These are phyloP conservation scores for Talaromyces wortmannii DNA, from an alignment of 495 filamentous ascomycete species.

Conservation along the genomic window DNA sequence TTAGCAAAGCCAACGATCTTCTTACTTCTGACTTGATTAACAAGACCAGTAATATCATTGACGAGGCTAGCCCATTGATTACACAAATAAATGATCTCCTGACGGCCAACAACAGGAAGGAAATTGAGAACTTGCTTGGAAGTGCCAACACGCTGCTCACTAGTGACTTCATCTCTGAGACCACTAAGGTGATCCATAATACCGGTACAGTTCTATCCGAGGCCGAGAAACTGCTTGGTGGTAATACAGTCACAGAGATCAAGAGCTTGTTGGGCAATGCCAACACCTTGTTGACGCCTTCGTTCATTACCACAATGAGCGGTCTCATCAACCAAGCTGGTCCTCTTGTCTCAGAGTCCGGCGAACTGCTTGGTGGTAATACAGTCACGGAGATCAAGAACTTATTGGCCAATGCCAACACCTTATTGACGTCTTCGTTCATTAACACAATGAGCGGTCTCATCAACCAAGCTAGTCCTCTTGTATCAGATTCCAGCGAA, in stretches of 20 bases:
- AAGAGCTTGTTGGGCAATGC: conserved; percentile 29
- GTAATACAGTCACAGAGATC: conserved; percentile 22
- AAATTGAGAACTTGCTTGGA: conserved; percentile 26
- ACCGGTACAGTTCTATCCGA: conserved; percentile 10
- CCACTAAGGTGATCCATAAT: conserved; percentile 24
- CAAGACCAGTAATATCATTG: conserved; percentile 29
- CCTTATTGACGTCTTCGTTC: conserved; percentile 29
- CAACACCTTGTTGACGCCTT: conserved; percentile 23
- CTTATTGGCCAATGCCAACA: conserved; percentile 28
- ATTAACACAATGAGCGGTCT: conserved; percentile 23
- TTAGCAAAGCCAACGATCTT: conserved; percentile 29
- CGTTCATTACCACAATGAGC: conserved; percentile 26
- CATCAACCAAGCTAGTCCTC: conserved; percentile 19
- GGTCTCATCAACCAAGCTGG: conserved; percentile 20
- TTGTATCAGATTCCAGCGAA: conserved; percentile 6
- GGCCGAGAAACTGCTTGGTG: conserved; percentile 23
- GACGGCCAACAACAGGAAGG: conserved; percentile 21
- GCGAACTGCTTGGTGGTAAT: conserved; percentile 21
- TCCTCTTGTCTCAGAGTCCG: conserved; percentile 8
- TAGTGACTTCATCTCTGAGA: conserved; percentile 24
- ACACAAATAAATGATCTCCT: conserved; percentile 32
- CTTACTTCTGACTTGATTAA: conserved; percentile 29
- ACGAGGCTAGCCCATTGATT: conserved; percentile 27
- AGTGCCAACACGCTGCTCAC: conserved; percentile 29
- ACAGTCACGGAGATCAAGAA: conserved; percentile 29